Base-by-base conservation (phyloP, 805 yeast genomes). In the Pichia paraexigua region DNA sequence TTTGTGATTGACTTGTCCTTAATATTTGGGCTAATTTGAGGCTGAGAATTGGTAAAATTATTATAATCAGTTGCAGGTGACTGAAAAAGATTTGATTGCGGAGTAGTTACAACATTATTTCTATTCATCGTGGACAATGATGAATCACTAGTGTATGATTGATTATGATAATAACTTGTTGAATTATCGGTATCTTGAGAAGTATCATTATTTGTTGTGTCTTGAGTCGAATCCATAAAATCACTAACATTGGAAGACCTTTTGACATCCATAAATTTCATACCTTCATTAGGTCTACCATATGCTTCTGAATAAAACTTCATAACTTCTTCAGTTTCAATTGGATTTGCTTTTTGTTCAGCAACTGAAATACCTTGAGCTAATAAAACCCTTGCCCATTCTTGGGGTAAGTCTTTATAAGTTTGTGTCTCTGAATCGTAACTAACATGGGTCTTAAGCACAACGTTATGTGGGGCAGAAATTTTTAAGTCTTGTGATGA, bases 361-460 rank as follows among this genome's bases (percentile, higher is more conserved):
- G 80, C 85, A 56, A 79, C 82, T 7, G 96, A 81, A 53, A 94
- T 90, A 49, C 97, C 97, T 60, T 90, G 85, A 2, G 94, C 87
- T 13, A 84, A 77, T 49, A 94, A 74, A 37, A 91, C 73, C 55
- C 80, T 78, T 56, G 89, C 89, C 99, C 99, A 94, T 61, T 89
- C 95, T 28, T 80, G 83, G 0, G 99, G 99, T 43, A 94, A 72
- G 2, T 97, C 98, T 0, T 94, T 88, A 65, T 85, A 92, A 43
- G 87, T 85, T 13, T 97, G 97, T 21, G 89, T 79, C 56, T 78
- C 79, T 5, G 82, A 76, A 66, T 92, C 97, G 47, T 87, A 83
- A 24, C 96, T 97, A 11, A 94, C 98, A 62, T 94, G 98, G 18
- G 94, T 89, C 37, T 89, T 85, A 63, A 91, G 96, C 62, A 87